These are phyloP conservation scores for Syzygium malaccense DNA, from an alignment of 441 rosid genomes.

Conservation along the genomic window DNA sequence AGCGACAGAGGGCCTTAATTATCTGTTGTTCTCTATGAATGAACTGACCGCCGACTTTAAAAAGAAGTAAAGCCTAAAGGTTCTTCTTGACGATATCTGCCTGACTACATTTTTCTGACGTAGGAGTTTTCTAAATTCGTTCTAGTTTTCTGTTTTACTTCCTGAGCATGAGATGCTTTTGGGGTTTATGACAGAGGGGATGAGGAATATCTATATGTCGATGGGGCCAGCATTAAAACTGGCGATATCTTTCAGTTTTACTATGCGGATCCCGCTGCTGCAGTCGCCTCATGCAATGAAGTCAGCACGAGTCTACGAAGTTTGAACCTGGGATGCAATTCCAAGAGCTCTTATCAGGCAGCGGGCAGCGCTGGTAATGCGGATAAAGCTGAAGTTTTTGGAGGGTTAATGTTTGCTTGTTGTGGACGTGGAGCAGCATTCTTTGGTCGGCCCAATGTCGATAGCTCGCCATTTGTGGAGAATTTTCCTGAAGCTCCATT, in stretches of 20 bases:
- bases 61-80: background rate
- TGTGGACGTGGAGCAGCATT: conserved; percentile 45
- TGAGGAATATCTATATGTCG: conserved; percentile 45
- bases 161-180: background rate
- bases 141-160: background rate
- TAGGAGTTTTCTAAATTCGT: background rate
- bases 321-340: conserved; percentile 24
- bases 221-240: conserved; percentile 49
- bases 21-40: background rate
- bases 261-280: conserved; percentile 33
- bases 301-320: conserved; percentile 29
- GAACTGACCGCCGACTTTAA: background rate
- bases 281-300: conserved; percentile 24
- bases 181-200: conserved; percentile 41
- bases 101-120: background rate
- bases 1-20: background rate
- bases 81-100: background rate
- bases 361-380: background rate
- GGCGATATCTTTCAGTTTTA: conserved; percentile 66
- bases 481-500: conserved; percentile 62
- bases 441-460: conserved; percentile 34
- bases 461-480: conserved; percentile 53
- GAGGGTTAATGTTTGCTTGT: conserved; percentile 63
- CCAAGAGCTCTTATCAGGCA: conserved; percentile 8
- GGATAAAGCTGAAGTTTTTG: conserved; percentile 34